Base-by-base conservation (phyloP, 176 grass and related monocot genomes). In the Ampelocalamus luodianensis region DNA sequence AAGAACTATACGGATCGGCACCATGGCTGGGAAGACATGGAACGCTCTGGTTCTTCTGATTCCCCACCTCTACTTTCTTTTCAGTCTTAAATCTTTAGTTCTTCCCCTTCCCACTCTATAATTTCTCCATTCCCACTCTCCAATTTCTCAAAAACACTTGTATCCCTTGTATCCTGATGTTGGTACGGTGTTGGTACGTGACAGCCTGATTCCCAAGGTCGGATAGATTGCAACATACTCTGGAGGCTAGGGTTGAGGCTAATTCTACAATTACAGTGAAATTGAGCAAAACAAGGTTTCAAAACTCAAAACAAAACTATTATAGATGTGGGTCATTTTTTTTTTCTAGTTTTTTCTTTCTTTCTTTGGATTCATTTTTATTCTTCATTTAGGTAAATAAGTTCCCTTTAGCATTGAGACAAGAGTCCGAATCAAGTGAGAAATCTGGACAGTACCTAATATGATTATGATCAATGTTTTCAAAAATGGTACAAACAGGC, bases 381-480 rank as follows among this genome's bases (percentile, higher is more conserved):
- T 77, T 71, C 54, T 54, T 51, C 53, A 50, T 71, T 29, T 69
- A 22, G 72, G 55, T 77, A 36, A 54, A 78, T 69, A 54, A 6
- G 46, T 40, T 38, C 37, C 20, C n/a, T 34, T 26, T 69, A 12
- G 18, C 51, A 81, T 26, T 4, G 1, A 51, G 24, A 68, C 53
- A 82, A 23, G 13, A 27, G 5, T 78, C 11, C 23, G 12, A 76
- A 79, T 56, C 62, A 79, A 72, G 44, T 75, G 60, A 49, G n/a
- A 43, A 71, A 54, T 88, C 55, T 65, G 10, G 37, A 72, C 44
- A 72, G 26, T 63, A 55, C 29, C 3, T 46, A 11, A 69, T 88
- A 38, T 48, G 2, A 71, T 79, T 88, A 34, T 51, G 3, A 72
- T 80, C 62, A 34, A 39, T 53, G 26, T 61, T 59, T 82, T 61